Conservation (phyloP, 2,329 filamentous ascomycete genomes). For the Alternaria longipes region DNA sequence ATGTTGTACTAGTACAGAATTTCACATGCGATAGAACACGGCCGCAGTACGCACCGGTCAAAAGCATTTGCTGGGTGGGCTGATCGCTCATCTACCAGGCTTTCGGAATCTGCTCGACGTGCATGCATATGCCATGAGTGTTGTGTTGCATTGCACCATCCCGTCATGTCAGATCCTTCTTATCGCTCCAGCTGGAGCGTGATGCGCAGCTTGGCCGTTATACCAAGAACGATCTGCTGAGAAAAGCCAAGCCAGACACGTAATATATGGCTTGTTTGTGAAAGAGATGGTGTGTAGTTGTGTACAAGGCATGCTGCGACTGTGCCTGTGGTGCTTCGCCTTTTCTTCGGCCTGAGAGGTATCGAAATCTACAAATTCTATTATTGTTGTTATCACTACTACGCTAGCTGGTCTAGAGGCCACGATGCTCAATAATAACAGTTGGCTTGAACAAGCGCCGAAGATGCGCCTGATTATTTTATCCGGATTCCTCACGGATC, state of each 20-base stretch:
- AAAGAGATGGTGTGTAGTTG: background rate
- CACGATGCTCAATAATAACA: background rate
- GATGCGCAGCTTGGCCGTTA: background rate
- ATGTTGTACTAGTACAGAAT: background rate
- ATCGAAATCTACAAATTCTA: background rate
- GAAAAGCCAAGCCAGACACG: background rate
- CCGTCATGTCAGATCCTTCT: background rate
- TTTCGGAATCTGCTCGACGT: background rate
- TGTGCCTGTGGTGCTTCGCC: background rate
- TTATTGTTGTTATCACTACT: background rate
- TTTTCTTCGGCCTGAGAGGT: background rate
- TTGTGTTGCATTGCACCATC: constrained; percentile 2
- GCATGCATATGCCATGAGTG: constrained; percentile 2
- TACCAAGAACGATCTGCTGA: background rate
- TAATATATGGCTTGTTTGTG: background rate
- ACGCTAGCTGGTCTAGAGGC: background rate
- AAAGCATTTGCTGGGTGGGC: background rate
- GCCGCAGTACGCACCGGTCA: background rate
- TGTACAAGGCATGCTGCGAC: background rate
- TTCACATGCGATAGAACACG: background rate
- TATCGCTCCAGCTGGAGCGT: background rate
- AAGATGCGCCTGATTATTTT: background rate
- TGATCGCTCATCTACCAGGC: background rate
- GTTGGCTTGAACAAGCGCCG: background rate
- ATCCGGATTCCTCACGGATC: background rate